phyloP scores from a whole-genome alignment of 2,329 filamentous ascomycete genomes.

The Xylariaceae sp. region DNA sequence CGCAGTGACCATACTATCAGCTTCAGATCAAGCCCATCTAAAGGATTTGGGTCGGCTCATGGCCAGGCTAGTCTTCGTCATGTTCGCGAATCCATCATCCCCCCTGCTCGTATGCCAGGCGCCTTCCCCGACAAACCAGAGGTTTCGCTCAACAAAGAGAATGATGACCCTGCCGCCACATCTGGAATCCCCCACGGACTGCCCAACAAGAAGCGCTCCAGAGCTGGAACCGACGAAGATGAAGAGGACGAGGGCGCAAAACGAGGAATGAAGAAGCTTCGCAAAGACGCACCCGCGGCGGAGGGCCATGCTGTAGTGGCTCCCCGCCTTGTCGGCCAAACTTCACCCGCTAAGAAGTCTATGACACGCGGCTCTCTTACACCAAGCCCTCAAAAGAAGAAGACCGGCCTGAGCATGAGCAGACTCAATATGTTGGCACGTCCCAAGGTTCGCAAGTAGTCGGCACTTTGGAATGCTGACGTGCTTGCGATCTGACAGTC shows the following conservation, averaged over 20 bases:
- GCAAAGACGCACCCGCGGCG: constrained; percentile 44
- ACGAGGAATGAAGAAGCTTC: constrained; percentile 54
- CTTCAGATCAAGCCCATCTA: constrained; percentile 46
- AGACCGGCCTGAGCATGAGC: constrained; percentile 49
- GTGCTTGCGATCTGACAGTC: not conserved
- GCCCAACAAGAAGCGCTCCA: constrained; percentile 61
- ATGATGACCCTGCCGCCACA: constrained; percentile 31
- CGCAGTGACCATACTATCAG: constrained; percentile 62
- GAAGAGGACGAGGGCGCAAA: constrained; percentile 42
- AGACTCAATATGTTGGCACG: constrained; percentile 59
- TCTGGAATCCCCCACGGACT: constrained; percentile 58
- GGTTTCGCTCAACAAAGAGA: constrained; percentile 29
- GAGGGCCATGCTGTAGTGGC: constrained; percentile 52
- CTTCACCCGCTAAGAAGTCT: constrained; percentile 35
- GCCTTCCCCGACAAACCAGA: constrained; percentile 42
- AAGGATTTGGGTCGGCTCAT: constrained; percentile 53
- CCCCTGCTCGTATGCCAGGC: constrained; percentile 48
- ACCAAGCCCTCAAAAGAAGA: constrained; percentile 51
- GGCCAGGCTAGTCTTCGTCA: constrained; percentile 61
- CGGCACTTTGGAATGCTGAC: not conserved
- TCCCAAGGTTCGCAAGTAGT: constrained; percentile 52
- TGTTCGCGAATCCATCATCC: constrained; percentile 50
- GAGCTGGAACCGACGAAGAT: constrained; percentile 54
- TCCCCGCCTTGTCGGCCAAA: constrained; percentile 39
- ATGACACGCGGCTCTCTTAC: constrained; percentile 19